Percentiles rank a stretch among this genome's conserved stretches.
phyloP scores from a whole-genome alignment of 106 monocot genomes.

The Allium sativum region DNA sequence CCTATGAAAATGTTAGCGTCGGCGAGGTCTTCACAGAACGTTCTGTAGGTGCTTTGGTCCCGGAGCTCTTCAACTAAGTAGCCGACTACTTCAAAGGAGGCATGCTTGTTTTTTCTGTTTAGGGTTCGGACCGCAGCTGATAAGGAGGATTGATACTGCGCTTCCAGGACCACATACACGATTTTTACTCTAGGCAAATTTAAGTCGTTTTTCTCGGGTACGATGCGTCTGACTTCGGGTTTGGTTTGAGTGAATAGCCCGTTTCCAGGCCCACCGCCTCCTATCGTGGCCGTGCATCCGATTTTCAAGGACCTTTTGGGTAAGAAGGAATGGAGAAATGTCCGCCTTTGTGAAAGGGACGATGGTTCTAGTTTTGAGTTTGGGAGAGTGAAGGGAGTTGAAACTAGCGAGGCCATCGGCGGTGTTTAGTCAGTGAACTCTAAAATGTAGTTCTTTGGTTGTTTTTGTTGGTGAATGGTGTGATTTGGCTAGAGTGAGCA shows the following conservation, averaged over 20 bases:
- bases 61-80: conserved; percentile 77
- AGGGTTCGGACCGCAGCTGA: conserved; percentile 48
- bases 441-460: not conserved
- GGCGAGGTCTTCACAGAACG: conserved; percentile 49
- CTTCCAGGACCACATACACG: conserved; percentile 72
- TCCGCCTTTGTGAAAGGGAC: conserved; percentile 17
- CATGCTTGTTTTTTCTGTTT: conserved; percentile 30
- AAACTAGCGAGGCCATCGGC: conserved; percentile 48
- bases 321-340: conserved; percentile 32
- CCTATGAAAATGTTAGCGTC: conserved; percentile 68
- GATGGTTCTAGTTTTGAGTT: conserved; percentile 16
- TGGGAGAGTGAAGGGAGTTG: conserved; percentile 31
- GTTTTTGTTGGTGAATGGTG: not conserved
- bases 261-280: conserved; percentile 25
- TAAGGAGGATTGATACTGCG: conserved; percentile 66
- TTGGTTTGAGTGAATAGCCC: conserved; percentile 66
- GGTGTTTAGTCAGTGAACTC: not conserved
- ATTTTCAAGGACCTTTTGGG: conserved; percentile 3
- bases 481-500: not conserved
- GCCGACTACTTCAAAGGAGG: conserved; percentile 52
- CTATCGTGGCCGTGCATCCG: conserved; percentile 10
- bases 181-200: conserved; percentile 48
- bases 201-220: conserved; percentile 18
- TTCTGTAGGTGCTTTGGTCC: conserved; percentile 35
- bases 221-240: conserved; percentile 51